These are phyloP conservation scores for Nannizziopsis barbatae DNA, from an alignment of 2,329 filamentous ascomycete genomes.

Conservation along the genomic window DNA sequence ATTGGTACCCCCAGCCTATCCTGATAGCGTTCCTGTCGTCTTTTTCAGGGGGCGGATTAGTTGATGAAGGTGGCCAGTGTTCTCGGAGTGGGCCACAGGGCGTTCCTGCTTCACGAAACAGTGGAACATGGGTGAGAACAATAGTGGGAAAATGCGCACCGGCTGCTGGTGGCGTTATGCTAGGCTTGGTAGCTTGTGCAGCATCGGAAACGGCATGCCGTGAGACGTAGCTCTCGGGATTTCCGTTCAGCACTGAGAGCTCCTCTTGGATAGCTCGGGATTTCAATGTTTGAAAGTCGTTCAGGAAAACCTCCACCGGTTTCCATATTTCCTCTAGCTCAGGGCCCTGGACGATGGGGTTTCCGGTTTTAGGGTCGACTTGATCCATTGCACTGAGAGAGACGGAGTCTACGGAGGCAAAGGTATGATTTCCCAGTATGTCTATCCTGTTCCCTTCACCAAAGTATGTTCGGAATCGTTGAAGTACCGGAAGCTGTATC, in stretches of 20 bases:
- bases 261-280: constrained; percentile 58
- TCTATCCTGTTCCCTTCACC: constrained; percentile 86
- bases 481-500: constrained; percentile 66
- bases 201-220: constrained; percentile 51
- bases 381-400: constrained; percentile 68
- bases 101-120: constrained; percentile 70
- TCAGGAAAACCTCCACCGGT: constrained; percentile 65
- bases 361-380: constrained; percentile 40
- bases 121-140: constrained; percentile 78
- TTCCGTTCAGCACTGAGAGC: constrained; percentile 52
- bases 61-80: constrained; percentile 60
- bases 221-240: constrained; percentile 46
- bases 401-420: constrained; percentile 81
- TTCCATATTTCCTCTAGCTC: constrained; percentile 55
- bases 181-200: constrained; percentile 31
- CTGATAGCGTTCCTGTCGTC: constrained; percentile 70
- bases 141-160: constrained; percentile 67
- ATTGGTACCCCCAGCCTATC: constrained; percentile 76
- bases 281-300: constrained; percentile 53
- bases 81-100: constrained; percentile 82
- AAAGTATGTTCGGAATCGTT: constrained; percentile 79
- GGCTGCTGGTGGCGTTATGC: neutral
- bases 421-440: constrained; percentile 85
- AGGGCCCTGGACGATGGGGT: constrained; percentile 39
- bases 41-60: constrained; percentile 44